Conservation (phyloP, 352 stramenopile genomes). For the Peronosclerospora sorghi region DNA sequence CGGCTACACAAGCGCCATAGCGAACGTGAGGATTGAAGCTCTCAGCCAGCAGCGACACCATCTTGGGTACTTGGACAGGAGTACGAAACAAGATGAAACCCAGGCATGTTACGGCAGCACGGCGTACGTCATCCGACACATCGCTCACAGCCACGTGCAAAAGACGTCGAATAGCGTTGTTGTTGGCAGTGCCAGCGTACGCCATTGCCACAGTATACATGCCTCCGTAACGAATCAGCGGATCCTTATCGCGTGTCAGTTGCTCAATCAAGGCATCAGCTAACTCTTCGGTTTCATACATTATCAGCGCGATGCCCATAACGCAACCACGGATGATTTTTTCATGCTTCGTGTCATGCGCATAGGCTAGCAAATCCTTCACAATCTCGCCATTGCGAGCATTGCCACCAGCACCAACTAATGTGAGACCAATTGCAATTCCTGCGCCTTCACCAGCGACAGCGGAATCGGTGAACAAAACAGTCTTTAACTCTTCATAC, state of each 20-base stretch:
- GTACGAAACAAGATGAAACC: constrained; percentile 98
- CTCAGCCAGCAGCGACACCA: constrained; percentile 94
- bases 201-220: constrained; percentile 97
- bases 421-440: constrained; percentile 95
- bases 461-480: constrained; percentile 96
- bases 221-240: constrained; percentile 95
- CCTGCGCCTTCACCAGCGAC: constrained; percentile 95
- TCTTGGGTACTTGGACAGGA: constrained; percentile 87
- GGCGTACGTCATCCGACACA: constrained; percentile 97
- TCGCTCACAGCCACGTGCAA: constrained; percentile 98
- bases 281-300: constrained; percentile 95
- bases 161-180: constrained; percentile 92
- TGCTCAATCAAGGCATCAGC: constrained; percentile 96
- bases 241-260: constrained; percentile 94
- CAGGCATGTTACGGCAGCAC: constrained; percentile 94
- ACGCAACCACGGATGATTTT: constrained; percentile 99
- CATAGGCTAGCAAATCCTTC: constrained; percentile 95
- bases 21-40: constrained; percentile 99
- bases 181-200: constrained; percentile 96
- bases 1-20: constrained; percentile 97
- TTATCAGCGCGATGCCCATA: constrained; percentile 97
- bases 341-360: constrained; percentile 97
- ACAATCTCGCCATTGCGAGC: constrained; percentile 74
- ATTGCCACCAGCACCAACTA: constrained; percentile 90
- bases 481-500: constrained; percentile 95